Conservation (phyloP, 176 grass and related monocot species). For the Eleusine indica region DNA sequence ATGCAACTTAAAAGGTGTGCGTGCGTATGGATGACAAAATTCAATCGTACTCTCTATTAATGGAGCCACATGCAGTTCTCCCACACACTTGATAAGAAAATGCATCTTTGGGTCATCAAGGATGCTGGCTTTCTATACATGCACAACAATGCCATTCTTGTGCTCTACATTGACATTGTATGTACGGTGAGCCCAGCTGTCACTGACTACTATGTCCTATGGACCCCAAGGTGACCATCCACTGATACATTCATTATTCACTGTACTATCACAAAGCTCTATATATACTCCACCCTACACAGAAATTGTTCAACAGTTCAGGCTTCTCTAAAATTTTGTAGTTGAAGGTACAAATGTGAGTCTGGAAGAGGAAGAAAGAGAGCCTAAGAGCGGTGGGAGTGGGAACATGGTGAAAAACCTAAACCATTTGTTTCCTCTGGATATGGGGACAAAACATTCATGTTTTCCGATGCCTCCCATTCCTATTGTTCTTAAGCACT, state of each 20-base stretch:
- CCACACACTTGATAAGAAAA: too few relatives aligned
- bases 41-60: too few relatives aligned
- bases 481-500: slow-evolving; percentile 40
- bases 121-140: neutral
- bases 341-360: slow-evolving; percentile 11
- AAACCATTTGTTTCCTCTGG: neutral
- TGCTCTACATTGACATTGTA: neutral
- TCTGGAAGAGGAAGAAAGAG: slow-evolving; percentile 46
- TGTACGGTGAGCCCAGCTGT: neutral
- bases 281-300: neutral
- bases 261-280: neutral
- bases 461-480: slow-evolving; percentile 46
- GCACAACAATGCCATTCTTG: neutral
- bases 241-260: neutral
- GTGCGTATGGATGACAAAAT: too few relatives aligned
- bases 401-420: slow-evolving; percentile 48
- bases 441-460: neutral
- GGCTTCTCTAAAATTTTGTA: neutral
- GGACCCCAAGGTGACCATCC: neutral
- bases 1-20: too few relatives aligned
- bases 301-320: neutral
- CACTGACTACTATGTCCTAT: neutral
- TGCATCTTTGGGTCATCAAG: neutral
- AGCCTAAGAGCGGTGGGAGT: slow-evolving; percentile 44
- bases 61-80: too few relatives aligned